Evolutionary conservation across 495 filamentous ascomycete species (phyloP).

Genomic region (Penicillium waksmanii): DNA sequence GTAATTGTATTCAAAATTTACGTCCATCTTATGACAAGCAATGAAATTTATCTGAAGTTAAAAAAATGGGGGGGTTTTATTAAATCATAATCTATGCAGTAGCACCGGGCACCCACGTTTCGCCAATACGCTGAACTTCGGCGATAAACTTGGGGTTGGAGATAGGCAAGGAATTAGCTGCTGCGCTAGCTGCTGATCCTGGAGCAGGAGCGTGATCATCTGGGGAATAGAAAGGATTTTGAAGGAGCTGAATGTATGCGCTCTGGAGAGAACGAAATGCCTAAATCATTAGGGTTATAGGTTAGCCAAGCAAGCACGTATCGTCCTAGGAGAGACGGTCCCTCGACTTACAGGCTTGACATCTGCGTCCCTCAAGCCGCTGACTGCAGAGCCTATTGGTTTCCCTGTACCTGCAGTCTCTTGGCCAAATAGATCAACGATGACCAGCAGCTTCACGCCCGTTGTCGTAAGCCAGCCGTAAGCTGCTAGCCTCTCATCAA

Average conservation of each 20-base stretch:
- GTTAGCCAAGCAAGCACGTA: neutral
- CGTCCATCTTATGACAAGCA: neutral
- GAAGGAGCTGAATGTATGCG: slow-evolving; percentile 84
- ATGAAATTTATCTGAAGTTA: neutral
- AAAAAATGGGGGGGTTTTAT: neutral
- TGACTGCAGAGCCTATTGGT: slow-evolving; percentile 39
- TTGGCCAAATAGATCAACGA: slow-evolving; percentile 82
- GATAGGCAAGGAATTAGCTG: slow-evolving; percentile 61
- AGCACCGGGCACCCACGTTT: slow-evolving; percentile 60
- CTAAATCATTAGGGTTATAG: slow-evolving; percentile 37
- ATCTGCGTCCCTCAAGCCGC: slow-evolving; percentile 77
- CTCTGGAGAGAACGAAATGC: slow-evolving; percentile 89
- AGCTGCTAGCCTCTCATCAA: slow-evolving; percentile 87
- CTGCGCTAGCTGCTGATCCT: slow-evolving; percentile 33
- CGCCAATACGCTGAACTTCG: slow-evolving; percentile 84
- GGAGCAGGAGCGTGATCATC: slow-evolving; percentile 71
- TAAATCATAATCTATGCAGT: slow-evolving; percentile 39
- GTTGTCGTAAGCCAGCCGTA: slow-evolving; percentile 99
- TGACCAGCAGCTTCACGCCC: slow-evolving; percentile 82
- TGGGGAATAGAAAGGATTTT: slow-evolving; percentile 94
- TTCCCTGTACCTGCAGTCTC: slow-evolving; percentile 28
- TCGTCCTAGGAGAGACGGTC: neutral
- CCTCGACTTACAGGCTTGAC: slow-evolving; percentile 67
- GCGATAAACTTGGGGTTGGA: slow-evolving; percentile 77
- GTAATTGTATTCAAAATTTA: slow-evolving; percentile 31